A percentile compares a stretch with the other conserved stretches of the same genome.
Evolutionary conservation across 192 early-diverging fungal genomes (phyloP).

Genomic region (Glomus cerebriforme): DNA sequence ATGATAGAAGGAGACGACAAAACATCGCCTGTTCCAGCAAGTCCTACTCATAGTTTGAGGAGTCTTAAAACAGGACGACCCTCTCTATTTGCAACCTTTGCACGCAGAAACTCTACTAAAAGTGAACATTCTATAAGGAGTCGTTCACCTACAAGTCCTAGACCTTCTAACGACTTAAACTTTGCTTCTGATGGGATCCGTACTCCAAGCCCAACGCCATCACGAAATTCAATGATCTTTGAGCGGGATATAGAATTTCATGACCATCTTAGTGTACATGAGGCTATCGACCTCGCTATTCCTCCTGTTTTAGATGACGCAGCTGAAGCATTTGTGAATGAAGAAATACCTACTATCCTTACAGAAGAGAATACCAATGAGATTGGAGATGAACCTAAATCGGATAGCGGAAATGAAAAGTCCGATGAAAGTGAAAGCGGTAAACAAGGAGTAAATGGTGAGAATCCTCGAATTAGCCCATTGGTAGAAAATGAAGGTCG

Average conservation of each 20-base stretch:
- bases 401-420: background rate
- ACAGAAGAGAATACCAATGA: background rate
- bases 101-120: conserved; percentile 31
- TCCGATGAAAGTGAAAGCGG: background rate
- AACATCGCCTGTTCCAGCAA: conserved; percentile 13
- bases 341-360: conserved; percentile 23
- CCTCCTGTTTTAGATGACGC: conserved; percentile 29
- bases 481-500: background rate
- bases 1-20: conserved; percentile 26
- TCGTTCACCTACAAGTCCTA: conserved; percentile 30
- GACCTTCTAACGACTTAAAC: conserved; percentile 25
- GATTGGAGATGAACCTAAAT: background rate
- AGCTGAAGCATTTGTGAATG: conserved; percentile 31
- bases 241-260: conserved; percentile 34
- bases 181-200: conserved; percentile 2
- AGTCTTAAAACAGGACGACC: conserved; percentile 24
- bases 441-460: background rate
- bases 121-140: conserved; percentile 29
- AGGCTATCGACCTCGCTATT: conserved; percentile 36
- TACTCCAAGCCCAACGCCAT: conserved; percentile 29
- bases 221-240: conserved; percentile 35
- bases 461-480: background rate
- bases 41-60: conserved; percentile 25
- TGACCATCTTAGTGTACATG: conserved; percentile 28
- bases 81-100: conserved; percentile 26